Evolutionary conservation across 495 filamentous ascomycete species (phyloP).

Genomic region (Aspergillus homomorphus): DNA sequence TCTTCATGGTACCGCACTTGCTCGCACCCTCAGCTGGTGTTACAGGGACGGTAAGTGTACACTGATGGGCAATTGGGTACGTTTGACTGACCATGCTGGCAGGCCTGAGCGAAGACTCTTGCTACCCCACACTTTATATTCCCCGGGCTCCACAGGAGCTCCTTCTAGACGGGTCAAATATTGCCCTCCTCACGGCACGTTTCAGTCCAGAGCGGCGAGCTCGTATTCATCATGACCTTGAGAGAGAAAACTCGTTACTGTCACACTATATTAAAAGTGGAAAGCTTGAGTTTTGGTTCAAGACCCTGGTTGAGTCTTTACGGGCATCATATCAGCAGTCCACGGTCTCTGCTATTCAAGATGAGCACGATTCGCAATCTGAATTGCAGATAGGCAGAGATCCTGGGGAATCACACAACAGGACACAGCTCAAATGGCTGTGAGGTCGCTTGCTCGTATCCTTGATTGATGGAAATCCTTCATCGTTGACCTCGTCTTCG

Average conservation of each 20-base stretch:
- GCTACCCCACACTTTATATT: slow-evolving; percentile 30
- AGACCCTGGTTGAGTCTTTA: slow-evolving; percentile 40
- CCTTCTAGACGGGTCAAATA: slow-evolving; percentile 47
- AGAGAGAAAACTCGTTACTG: slow-evolving; percentile 53
- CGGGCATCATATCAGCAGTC: slow-evolving; percentile 2
- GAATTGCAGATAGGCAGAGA: neutral
- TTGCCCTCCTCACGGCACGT: slow-evolving; percentile 50
- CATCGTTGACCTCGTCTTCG: neutral
- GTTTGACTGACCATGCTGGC: slow-evolving; percentile 15
- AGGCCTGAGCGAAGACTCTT: slow-evolving; percentile 16
- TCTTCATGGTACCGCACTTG: slow-evolving; percentile 32
- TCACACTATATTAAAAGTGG: slow-evolving; percentile 53
- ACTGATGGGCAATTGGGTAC: neutral
- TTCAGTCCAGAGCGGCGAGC: slow-evolving; percentile 51
- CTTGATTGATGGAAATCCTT: neutral
- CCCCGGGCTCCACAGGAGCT: slow-evolving; percentile 49
- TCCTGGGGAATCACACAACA: neutral
- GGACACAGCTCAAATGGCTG: slow-evolving; percentile 21
- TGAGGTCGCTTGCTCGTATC: neutral
- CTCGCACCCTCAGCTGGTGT: slow-evolving; percentile 30
- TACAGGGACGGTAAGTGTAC: slow-evolving; percentile 31
- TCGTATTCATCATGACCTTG: slow-evolving; percentile 49
- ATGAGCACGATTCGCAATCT: neutral
- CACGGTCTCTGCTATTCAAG: neutral
- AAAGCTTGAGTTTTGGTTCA: slow-evolving; percentile 60